Evolutionary conservation across 2,329 filamentous ascomycete genomes (phyloP).

Genomic region (Fusarium longipes): DNA sequence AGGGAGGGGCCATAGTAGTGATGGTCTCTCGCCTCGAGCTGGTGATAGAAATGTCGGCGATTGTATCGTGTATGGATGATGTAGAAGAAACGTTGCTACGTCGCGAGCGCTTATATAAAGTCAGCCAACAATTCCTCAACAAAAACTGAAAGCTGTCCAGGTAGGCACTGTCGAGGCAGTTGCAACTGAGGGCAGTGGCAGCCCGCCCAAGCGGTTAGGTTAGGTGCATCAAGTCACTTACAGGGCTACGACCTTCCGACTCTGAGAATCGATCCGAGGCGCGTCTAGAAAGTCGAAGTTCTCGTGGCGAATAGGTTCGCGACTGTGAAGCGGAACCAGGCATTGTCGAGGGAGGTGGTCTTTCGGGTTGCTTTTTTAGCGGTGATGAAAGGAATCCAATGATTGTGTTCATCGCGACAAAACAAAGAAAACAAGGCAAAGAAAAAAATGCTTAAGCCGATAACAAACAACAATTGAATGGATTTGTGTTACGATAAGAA

Average conservation of each 20-base stretch:
- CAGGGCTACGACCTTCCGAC: constrained; percentile 31
- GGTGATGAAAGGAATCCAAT: constrained; percentile 40
- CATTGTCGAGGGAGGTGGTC: constrained; percentile 20
- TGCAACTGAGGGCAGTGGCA: not conserved
- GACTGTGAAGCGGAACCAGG: constrained; percentile 22
- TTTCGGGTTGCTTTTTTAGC: constrained; percentile 31
- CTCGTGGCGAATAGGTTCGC: constrained; percentile 31
- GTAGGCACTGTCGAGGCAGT: not conserved
- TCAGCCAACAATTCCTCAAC: too few species aligned
- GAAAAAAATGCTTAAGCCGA: not conserved
- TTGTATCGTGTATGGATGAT: constrained; percentile 12
- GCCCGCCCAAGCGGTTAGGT: not conserved
- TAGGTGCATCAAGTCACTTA: constrained; percentile 4
- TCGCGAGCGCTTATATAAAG: constrained; percentile 21
- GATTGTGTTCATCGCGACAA: constrained; percentile 18
- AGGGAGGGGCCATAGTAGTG: constrained; percentile 14
- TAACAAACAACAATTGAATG: not conserved
- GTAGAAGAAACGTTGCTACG: constrained; percentile 29
- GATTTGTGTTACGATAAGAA: not conserved
- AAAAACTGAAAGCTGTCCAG: too few species aligned
- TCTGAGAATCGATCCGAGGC: constrained; percentile 15
- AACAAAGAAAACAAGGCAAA: not conserved
- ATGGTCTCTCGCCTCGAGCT: constrained; percentile 12
- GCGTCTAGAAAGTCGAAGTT: constrained; percentile 25
- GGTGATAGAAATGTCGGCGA: constrained; percentile 8